Conservation (phyloP, 495 filamentous ascomycete species). For the Neurospora sp. region DNA sequence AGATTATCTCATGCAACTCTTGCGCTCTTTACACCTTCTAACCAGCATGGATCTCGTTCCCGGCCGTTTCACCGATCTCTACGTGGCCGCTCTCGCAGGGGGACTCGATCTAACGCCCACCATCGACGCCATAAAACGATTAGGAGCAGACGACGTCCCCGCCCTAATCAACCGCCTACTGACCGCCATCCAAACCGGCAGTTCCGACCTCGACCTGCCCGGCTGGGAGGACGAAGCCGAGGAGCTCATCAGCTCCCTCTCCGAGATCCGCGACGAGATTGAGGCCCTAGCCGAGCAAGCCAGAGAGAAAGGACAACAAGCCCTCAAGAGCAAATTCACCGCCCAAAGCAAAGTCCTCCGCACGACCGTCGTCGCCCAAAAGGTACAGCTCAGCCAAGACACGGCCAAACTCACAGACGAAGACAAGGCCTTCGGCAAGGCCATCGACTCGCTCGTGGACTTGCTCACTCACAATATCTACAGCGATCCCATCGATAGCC, state of each 20-base stretch:
- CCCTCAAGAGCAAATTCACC: constrained; percentile 67
- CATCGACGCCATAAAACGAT: constrained; percentile 30
- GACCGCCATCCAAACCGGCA: constrained; percentile 26
- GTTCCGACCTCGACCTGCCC: constrained; percentile 23
- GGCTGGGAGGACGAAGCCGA: constrained; percentile 23
- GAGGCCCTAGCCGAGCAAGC: constrained; percentile 29
- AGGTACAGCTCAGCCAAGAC: constrained; percentile 74
- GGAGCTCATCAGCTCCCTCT: constrained; percentile 25
- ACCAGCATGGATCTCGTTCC: constrained; percentile 5
- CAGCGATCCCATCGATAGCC: constrained; percentile 46
- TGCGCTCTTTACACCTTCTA: constrained; percentile 19
- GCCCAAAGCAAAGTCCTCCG: constrained; percentile 60
- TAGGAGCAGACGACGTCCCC: constrained; percentile 30
- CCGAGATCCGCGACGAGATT: constrained; percentile 27
- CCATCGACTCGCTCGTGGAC: constrained; percentile 55
- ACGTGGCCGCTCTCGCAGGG: constrained; percentile 24
- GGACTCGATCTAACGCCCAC: constrained; percentile 22
- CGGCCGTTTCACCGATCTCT: constrained; percentile 25
- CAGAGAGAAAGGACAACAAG: constrained; percentile 27
- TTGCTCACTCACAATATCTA: constrained; percentile 46
- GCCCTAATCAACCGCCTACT: constrained; percentile 24
- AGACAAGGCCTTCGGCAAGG: constrained; percentile 64
- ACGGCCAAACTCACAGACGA: constrained; percentile 63
- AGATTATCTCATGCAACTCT: constrained; percentile 15
- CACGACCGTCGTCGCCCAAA: constrained; percentile 79